Percentiles rank a stretch among this genome's conserved stretches.
Evolutionary conservation across 2,329 filamentous ascomycete genomes (phyloP).

Genomic region (Beauveria scarabaeidicola): DNA sequence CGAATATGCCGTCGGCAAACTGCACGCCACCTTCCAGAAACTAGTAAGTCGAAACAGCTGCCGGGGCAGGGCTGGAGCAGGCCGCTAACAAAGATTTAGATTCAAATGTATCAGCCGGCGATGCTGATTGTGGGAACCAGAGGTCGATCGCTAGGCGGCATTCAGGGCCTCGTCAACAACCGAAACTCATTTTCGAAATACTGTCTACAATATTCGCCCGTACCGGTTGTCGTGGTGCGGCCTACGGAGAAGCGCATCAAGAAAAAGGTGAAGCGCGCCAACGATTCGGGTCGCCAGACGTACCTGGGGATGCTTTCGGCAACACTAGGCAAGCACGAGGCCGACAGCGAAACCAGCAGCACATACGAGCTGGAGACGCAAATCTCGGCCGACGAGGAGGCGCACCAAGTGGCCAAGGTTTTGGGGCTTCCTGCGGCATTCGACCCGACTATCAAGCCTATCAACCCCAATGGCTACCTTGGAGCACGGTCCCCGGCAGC

Average conservation of each 20-base stretch:
- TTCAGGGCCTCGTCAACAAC: slow-evolving; percentile 73
- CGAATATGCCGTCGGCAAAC: slow-evolving; percentile 81
- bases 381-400: slow-evolving; percentile 53
- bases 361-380: slow-evolving; percentile 46
- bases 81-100: slow-evolving; percentile 41
- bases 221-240: slow-evolving; percentile 86
- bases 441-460: slow-evolving; percentile 54
- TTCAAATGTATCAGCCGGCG: slow-evolving; percentile 83
- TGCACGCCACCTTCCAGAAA: slow-evolving; percentile 83
- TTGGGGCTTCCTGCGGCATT: slow-evolving; percentile 54
- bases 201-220: slow-evolving; percentile 85
- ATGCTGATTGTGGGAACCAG: slow-evolving; percentile 86
- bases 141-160: slow-evolving; percentile 73
- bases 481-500: slow-evolving; percentile 16
- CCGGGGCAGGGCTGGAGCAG: neutral
- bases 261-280: slow-evolving; percentile 77
- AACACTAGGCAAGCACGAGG: slow-evolving; percentile 47
- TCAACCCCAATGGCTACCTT: slow-evolving; percentile 26
- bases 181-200: slow-evolving; percentile 86
- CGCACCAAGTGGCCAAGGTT: slow-evolving; percentile 54
- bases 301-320: slow-evolving; percentile 72
- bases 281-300: slow-evolving; percentile 65
- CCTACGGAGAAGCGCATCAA: slow-evolving; percentile 81
- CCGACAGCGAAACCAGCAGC: slow-evolving; percentile 45
- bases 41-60: slow-evolving; percentile 50